phyloP scores from a whole-genome alignment of 371 early-diverging fungal species.

The Amoeboaphelidium occidentale region DNA sequence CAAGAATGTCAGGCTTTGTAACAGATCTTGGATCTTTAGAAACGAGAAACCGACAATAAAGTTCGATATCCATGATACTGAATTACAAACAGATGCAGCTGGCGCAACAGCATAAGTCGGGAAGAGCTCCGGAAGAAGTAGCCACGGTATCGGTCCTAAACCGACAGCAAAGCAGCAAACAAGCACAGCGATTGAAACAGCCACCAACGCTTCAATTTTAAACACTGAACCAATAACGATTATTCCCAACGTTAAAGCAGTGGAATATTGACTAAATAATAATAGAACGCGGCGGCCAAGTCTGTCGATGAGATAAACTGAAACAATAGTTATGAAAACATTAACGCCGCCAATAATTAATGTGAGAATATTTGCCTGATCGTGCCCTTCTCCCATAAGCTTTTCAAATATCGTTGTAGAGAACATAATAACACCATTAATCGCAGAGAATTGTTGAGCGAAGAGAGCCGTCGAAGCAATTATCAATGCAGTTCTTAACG shows the following conservation, averaged over 20 bases:
- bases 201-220: background rate
- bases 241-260: background rate
- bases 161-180: conserved; percentile 10
- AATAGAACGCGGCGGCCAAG: conserved; percentile 9
- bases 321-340: background rate
- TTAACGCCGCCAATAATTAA: background rate
- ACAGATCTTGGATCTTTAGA: background rate
- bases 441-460: conserved; percentile 8
- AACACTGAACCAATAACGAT: conserved; percentile 1
- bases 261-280: conserved; percentile 2
- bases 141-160: conserved; percentile 11
- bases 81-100: conserved; percentile 12
- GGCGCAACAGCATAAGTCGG: conserved; percentile 11
- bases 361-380: background rate
- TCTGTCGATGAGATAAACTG: conserved; percentile 3
- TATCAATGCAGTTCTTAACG: background rate
- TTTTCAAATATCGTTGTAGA: conserved; percentile 2
- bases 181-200: conserved; percentile 3
- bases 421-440: conserved; percentile 7
- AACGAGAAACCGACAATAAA: conserved; percentile 10
- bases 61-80: conserved; percentile 13
- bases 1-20: conserved; percentile 5
- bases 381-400: background rate
- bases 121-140: conserved; percentile 17
- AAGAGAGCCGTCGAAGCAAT: conserved; percentile 1